Percentiles rank a stretch among this genome's conserved stretches.
Evolutionary conservation across 1,284 basidiomycete genomes (phyloP).

Genomic region (Trametes versicolor): DNA sequence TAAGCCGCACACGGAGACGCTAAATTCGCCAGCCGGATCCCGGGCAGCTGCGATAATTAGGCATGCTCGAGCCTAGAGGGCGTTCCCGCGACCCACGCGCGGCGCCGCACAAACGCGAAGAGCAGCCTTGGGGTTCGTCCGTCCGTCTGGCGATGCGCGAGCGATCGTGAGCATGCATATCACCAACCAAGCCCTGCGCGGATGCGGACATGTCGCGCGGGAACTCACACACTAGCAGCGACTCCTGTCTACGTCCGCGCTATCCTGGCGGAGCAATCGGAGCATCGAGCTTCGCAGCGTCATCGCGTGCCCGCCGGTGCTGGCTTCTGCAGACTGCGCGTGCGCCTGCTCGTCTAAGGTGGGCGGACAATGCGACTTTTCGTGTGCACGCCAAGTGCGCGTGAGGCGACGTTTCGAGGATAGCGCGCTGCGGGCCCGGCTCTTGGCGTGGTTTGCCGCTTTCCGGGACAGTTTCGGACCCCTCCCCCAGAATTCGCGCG

Average conservation of each 20-base stretch:
- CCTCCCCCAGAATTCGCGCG: not conserved
- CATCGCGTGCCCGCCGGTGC: not conserved
- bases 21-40: too few species aligned
- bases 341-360: too few species aligned
- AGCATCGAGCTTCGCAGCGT: too few species aligned
- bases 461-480: not conserved
- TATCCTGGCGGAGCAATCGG: too few species aligned
- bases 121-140: not conserved
- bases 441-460: not conserved
- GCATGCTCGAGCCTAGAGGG: not conserved
- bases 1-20: not conserved
- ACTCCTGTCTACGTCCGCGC: too few species aligned
- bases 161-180: not conserved
- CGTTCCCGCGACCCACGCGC: conserved; percentile 10
- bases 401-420: not conserved
- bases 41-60: too few species aligned
- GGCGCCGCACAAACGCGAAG: not conserved
- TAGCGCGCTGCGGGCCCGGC: conserved; percentile 1
- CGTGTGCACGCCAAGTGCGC: not conserved
- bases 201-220: not conserved
- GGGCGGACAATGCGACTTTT: too few species aligned
- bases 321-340: too few species aligned
- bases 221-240: not conserved
- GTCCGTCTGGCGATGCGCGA: not conserved
- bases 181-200: not conserved